A percentile compares a stretch with the other conserved stretches of the same genome.
Conservation (phyloP, 352 stramenopile genomes). For the Sclerospora graminicola region DNA sequence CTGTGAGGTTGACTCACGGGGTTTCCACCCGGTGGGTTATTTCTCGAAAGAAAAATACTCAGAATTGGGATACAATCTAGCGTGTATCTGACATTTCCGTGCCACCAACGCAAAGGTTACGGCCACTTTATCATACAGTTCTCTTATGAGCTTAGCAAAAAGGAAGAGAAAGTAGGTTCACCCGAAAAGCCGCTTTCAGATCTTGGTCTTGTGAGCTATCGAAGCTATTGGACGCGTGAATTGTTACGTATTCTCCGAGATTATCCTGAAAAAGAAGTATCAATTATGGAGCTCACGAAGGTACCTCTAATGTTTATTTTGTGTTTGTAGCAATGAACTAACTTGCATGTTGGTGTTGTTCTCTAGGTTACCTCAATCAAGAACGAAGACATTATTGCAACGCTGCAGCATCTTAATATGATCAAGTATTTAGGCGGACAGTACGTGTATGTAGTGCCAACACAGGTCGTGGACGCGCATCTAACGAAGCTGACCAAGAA, state of each 20-base stretch:
- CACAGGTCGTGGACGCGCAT: conserved; percentile 85
- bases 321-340: background rate
- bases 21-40: conserved; percentile 95
- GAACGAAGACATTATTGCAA: conserved; percentile 98
- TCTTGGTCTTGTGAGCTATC: conserved; percentile 97
- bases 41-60: conserved; percentile 99
- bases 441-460: conserved; percentile 94
- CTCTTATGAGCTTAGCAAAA: conserved; percentile 98
- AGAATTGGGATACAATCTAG: conserved; percentile 97
- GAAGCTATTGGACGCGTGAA: conserved; percentile 98
- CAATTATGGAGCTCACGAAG: conserved; percentile 94
- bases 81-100: conserved; percentile 99
- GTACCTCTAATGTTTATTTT: conserved; percentile 27
- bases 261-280: conserved; percentile 71
- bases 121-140: conserved; percentile 99
- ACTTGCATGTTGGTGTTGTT: background rate
- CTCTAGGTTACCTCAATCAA: conserved; percentile 80
- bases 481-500: conserved; percentile 72
- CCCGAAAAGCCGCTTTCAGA: conserved; percentile 99
- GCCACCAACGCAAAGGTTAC: conserved; percentile 97
- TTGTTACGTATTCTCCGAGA: conserved; percentile 88
- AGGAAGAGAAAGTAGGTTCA: conserved; percentile 94
- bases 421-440: conserved; percentile 99
- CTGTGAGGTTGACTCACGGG: conserved; percentile 87
- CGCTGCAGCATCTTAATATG: conserved; percentile 96